A percentile compares a stretch with the other conserved stretches of the same genome.
phyloP scores from a whole-genome alignment of 2,329 filamentous ascomycete species.

The Calonectria multiphialidica region DNA sequence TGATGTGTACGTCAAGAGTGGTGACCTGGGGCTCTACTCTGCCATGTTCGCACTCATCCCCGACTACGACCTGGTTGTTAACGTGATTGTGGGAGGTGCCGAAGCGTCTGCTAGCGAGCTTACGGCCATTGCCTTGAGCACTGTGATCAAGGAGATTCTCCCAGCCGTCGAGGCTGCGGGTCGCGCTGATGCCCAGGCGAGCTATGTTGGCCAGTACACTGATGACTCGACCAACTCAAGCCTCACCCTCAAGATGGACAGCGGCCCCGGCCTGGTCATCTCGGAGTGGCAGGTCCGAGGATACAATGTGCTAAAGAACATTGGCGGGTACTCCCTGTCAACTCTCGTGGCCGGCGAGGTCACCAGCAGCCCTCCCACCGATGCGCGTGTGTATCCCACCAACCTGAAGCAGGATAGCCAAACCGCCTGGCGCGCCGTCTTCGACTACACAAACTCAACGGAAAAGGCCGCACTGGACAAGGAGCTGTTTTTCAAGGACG shows the following conservation, averaged over 20 bases:
- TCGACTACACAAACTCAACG: slow-evolving; percentile 38
- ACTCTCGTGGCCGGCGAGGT: slow-evolving; percentile 25
- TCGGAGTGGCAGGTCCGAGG: slow-evolving; percentile 54
- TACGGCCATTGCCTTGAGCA: slow-evolving; percentile 39
- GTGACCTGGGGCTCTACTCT: slow-evolving; percentile 57
- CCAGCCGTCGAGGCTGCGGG: slow-evolving; percentile 58
- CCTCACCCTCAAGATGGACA: slow-evolving; percentile 52
- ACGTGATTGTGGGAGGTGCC: slow-evolving; percentile 51
- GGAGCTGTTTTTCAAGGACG: slow-evolving; percentile 43
- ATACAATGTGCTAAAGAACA: slow-evolving; percentile 53
- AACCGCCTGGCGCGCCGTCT: slow-evolving; percentile 49
- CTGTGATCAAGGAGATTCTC: slow-evolving; percentile 50
- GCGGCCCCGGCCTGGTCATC: slow-evolving; percentile 54
- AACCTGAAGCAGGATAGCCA: slow-evolving; percentile 35
- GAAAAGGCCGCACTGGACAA: slow-evolving; percentile 34
- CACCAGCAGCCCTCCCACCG: slow-evolving; percentile 27
- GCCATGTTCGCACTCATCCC: slow-evolving; percentile 55
- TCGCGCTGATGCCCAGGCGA: slow-evolving; percentile 47
- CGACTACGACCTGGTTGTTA: slow-evolving; percentile 59
- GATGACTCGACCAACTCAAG: slow-evolving; percentile 54
- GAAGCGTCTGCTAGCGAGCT: slow-evolving; percentile 40
- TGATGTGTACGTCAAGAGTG: slow-evolving; percentile 61
- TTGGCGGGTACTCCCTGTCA: slow-evolving; percentile 43
- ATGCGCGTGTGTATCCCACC: slow-evolving; percentile 47
- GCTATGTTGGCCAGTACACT: slow-evolving; percentile 53